Percentiles rank a stretch among this genome's conserved stretches.
These are phyloP conservation scores for Trichoderma sp. DNA, from an alignment of 2,329 filamentous ascomycete genomes.

Conservation along the genomic window DNA sequence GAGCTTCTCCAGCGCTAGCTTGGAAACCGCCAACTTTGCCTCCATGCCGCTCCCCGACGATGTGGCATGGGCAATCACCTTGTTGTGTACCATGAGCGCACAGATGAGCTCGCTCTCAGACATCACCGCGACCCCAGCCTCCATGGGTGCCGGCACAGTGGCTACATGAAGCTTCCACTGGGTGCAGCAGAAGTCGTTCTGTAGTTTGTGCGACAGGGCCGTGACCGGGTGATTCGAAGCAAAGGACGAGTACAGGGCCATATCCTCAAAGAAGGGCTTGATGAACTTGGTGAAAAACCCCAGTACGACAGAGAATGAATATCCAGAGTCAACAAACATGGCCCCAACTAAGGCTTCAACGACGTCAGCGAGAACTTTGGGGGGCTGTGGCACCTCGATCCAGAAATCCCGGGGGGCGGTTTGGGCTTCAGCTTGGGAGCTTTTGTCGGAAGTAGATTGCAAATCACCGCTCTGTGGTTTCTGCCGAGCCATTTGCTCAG, in stretches of 20 bases:
- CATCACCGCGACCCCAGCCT: slow-evolving; percentile 40
- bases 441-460: neutral
- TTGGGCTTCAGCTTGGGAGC: neutral
- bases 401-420: slow-evolving; percentile 57
- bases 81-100: slow-evolving; percentile 72
- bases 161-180: slow-evolving; percentile 54
- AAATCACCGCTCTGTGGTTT: slow-evolving; percentile 25
- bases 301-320: slow-evolving; percentile 70
- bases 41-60: slow-evolving; percentile 62
- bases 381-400: slow-evolving; percentile 60
- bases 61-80: slow-evolving; percentile 59
- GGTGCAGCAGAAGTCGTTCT: slow-evolving; percentile 62
- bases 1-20: slow-evolving; percentile 30
- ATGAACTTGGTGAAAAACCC: slow-evolving; percentile 75
- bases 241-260: slow-evolving; percentile 82
- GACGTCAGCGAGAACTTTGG: slow-evolving; percentile 78
- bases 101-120: slow-evolving; percentile 58
- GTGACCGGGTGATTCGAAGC: slow-evolving; percentile 85
- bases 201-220: slow-evolving; percentile 62
- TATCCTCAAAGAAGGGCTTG: slow-evolving; percentile 76
- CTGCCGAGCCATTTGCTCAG: slow-evolving; percentile 33
- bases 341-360: slow-evolving; percentile 87
- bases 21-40: slow-evolving; percentile 67
- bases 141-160: slow-evolving; percentile 39
- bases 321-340: slow-evolving; percentile 84